Evolutionary conservation across 164 flowering plant species (phyloP).

Genomic region (Echeveria elegans): DNA sequence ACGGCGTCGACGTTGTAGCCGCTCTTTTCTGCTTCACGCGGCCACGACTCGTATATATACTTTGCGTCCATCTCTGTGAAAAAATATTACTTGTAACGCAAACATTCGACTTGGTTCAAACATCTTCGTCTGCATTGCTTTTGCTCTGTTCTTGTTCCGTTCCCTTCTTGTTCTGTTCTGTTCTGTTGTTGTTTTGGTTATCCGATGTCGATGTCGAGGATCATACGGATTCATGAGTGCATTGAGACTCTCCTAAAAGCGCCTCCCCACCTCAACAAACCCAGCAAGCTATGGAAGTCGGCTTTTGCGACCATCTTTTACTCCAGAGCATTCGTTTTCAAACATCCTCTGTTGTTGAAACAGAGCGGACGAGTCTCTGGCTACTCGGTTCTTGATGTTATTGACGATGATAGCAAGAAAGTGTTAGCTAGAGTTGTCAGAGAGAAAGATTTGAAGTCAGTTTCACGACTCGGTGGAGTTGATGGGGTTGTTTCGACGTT

Average conservation of each 20-base stretch:
- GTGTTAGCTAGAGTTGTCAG: slow-evolving; percentile 18
- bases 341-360: not conserved
- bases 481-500: slow-evolving; percentile 17
- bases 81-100: not conserved
- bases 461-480: slow-evolving; percentile 20
- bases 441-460: slow-evolving; percentile 21
- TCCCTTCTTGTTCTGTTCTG: not conserved
- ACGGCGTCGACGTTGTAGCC: too few species aligned
- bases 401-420: not conserved
- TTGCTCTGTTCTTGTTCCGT: not conserved
- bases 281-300: slow-evolving; percentile 18
- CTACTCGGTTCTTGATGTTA: slow-evolving; percentile 7
- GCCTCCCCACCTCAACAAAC: slow-evolving; percentile 12
- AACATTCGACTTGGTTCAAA: not conserved
- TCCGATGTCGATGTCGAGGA: not conserved
- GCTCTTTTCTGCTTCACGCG: too few species aligned
- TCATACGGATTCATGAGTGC: slow-evolving; percentile 4
- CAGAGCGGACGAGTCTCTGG: not conserved
- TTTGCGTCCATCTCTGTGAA: too few species aligned
- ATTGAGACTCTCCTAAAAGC: slow-evolving; percentile 10
- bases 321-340: slow-evolving; percentile 15
- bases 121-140: not conserved
- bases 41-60: too few species aligned
- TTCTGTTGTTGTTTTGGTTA: not conserved
- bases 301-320: slow-evolving; percentile 22